Evolutionary conservation across 352 stramenopile species (phyloP).

Genomic region (Thalassiosira hispida): DNA sequence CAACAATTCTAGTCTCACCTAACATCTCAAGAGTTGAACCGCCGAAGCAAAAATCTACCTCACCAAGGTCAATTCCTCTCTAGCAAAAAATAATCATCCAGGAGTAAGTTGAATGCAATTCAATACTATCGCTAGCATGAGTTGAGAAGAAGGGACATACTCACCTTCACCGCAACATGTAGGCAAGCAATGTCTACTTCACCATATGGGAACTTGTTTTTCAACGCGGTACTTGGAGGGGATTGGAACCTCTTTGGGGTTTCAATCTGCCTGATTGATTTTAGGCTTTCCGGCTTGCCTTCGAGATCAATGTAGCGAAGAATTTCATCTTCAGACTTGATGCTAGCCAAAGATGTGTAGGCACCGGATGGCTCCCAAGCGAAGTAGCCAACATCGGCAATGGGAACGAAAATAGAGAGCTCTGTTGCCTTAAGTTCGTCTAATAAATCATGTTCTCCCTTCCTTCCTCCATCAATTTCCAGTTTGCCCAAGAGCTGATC

Average conservation of each 20-base stretch:
- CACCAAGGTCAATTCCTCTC: conserved; percentile 38
- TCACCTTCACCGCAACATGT: conserved; percentile 47
- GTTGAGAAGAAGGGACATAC: background rate
- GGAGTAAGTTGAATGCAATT: too few relatives aligned
- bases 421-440: background rate
- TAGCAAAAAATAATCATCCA: conserved; percentile 1
- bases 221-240: conserved; percentile 14
- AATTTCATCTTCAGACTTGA: conserved; percentile 25
- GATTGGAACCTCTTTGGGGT: conserved; percentile 37
- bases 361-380: conserved; percentile 3
- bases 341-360: conserved; percentile 22
- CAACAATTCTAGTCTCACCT: conserved; percentile 6
- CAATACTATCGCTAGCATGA: background rate
- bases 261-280: conserved; percentile 24
- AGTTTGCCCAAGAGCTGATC: background rate
- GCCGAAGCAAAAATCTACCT: conserved; percentile 66
- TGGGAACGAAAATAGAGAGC: conserved; percentile 14
- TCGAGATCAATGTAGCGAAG: conserved; percentile 10
- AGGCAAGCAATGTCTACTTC: conserved; percentile 47
- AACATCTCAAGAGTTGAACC: conserved; percentile 66
- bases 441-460: background rate
- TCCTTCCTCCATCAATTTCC: conserved; percentile 6
- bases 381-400: conserved; percentile 19
- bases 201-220: conserved; percentile 58
- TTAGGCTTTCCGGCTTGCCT: conserved; percentile 27